A percentile compares a stretch with the other conserved stretches of the same genome.
These are phyloP conservation scores for Xanthoconium purpureum DNA, from an alignment of 768 basidiomycete species.

Conservation along the genomic window DNA sequence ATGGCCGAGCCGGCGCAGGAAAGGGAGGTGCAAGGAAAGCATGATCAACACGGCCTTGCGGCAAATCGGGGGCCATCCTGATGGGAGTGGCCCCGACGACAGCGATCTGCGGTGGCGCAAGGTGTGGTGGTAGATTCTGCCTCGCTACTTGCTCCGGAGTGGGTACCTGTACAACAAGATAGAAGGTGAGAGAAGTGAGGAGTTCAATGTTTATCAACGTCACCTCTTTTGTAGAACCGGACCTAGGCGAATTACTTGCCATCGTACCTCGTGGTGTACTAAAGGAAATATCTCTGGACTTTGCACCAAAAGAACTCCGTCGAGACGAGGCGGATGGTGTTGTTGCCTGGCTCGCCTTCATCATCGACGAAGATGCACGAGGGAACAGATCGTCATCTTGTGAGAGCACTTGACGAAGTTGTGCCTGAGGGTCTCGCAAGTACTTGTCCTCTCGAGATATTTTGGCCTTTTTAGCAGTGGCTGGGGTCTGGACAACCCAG, in stretches of 20 bases:
- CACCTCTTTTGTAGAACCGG: conserved; percentile 27
- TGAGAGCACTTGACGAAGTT: conserved; percentile 34
- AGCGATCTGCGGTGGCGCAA: conserved; percentile 29
- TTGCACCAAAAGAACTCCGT: conserved; percentile 23
- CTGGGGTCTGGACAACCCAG: conserved; percentile 33
- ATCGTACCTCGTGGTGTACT: conserved; percentile 24
- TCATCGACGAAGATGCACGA: conserved; percentile 26
- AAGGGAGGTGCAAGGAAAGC: conserved; percentile 27
- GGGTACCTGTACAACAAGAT: conserved; percentile 11
- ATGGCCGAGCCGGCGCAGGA: conserved; percentile 24
- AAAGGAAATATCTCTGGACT: conserved; percentile 13
- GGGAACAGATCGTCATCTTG: conserved; percentile 26
- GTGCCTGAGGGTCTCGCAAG: conserved; percentile 21
- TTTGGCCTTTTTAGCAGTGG: conserved; percentile 16
- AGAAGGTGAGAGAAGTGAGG: conserved; percentile 7
- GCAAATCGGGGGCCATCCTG: conserved; percentile 19
- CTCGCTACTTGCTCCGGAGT: conserved; percentile 18
- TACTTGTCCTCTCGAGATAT: conserved; percentile 32
- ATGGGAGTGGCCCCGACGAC: conserved; percentile 31
- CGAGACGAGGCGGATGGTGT: conserved; percentile 24
- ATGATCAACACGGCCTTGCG: conserved; percentile 22
- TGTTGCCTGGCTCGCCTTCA: conserved; percentile 24
- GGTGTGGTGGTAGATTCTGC: conserved; percentile 10
- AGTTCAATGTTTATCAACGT: background rate
- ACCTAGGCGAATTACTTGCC: conserved; percentile 22